phyloP scores from a whole-genome alignment of 2,329 filamentous ascomycete species.

The Neofusicoccum parvum region DNA sequence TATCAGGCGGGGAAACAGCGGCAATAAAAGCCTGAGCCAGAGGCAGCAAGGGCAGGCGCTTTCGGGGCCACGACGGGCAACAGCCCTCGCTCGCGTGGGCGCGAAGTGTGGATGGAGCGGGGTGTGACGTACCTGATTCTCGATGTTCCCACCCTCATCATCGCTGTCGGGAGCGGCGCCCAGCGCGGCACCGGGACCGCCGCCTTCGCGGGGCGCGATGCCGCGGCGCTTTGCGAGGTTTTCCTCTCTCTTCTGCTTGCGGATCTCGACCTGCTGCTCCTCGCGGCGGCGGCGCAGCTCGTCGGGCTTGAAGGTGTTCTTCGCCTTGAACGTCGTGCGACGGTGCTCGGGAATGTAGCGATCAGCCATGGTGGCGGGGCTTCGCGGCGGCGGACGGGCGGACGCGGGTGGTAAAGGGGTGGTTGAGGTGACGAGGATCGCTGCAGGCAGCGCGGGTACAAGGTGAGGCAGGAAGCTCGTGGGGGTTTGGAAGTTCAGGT shows the following conservation, averaged over 20 bases:
- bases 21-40: constrained; percentile 19
- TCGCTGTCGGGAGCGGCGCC: constrained; percentile 94
- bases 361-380: constrained; percentile 76
- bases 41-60: neutral
- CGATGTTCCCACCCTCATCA: constrained; percentile 91
- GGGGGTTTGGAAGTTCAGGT: constrained; percentile 20
- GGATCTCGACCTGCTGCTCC: constrained; percentile 98
- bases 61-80: neutral
- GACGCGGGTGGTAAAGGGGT: neutral
- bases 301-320: constrained; percentile 98
- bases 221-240: constrained; percentile 98
- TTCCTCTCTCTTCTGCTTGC: constrained; percentile 98
- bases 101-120: neutral
- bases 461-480: constrained; percentile 20
- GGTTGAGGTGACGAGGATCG: neutral
- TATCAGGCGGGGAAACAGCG: constrained; percentile 17
- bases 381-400: neutral
- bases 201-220: constrained; percentile 76
- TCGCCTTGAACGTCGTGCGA: constrained; percentile 99
- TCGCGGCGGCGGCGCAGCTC: constrained; percentile 97
- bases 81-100: neutral
- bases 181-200: constrained; percentile 74
- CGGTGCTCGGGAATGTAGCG: constrained; percentile 99
- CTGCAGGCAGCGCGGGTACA: constrained; percentile 11
- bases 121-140: constrained; percentile 78